Evolutionary conservation across 768 basidiomycete genomes (phyloP).

Genomic region (Asterophora lycoperdoides): DNA sequence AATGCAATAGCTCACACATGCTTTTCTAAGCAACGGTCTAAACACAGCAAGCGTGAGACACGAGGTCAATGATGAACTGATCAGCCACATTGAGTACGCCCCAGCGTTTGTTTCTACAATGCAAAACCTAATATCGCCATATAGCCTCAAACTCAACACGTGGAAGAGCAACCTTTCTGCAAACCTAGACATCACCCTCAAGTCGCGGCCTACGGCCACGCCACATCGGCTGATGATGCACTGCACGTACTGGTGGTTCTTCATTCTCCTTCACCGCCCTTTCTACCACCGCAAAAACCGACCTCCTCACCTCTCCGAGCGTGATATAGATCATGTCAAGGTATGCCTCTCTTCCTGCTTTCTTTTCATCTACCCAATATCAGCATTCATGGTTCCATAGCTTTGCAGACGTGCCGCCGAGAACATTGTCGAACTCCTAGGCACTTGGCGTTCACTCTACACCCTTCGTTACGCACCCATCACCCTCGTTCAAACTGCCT

Average conservation of each 20-base stretch:
- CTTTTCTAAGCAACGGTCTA: constrained; percentile 36
- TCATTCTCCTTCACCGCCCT: constrained; percentile 58
- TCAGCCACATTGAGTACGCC: constrained; percentile 52
- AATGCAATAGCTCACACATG: neutral
- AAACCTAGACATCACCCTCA: constrained; percentile 47
- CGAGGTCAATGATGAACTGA: constrained; percentile 40
- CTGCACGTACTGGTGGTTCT: constrained; percentile 53
- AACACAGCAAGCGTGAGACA: constrained; percentile 36
- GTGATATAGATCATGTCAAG: constrained; percentile 50
- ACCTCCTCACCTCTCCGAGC: constrained; percentile 32
- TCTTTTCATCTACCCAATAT: constrained; percentile 16
- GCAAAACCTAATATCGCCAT: neutral
- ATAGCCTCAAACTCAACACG: constrained; percentile 42
- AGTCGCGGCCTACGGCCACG: constrained; percentile 42
- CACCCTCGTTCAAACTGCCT: constrained; percentile 52
- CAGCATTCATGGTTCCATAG: constrained; percentile 27
- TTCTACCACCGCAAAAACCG: constrained; percentile 43
- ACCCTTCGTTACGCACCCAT: constrained; percentile 54
- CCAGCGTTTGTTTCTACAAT: neutral
- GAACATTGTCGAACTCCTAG: constrained; percentile 50
- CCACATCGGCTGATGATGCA: constrained; percentile 57
- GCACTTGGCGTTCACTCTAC: constrained; percentile 49
- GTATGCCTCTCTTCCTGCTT: constrained; percentile 22
- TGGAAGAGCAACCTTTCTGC: constrained; percentile 44
- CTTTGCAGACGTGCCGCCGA: constrained; percentile 51